Evolutionary conservation across 2,329 filamentous ascomycete species (phyloP), one percentile per base, ranked within the genome.

Genomic region (Fusarium sp.): DNA sequence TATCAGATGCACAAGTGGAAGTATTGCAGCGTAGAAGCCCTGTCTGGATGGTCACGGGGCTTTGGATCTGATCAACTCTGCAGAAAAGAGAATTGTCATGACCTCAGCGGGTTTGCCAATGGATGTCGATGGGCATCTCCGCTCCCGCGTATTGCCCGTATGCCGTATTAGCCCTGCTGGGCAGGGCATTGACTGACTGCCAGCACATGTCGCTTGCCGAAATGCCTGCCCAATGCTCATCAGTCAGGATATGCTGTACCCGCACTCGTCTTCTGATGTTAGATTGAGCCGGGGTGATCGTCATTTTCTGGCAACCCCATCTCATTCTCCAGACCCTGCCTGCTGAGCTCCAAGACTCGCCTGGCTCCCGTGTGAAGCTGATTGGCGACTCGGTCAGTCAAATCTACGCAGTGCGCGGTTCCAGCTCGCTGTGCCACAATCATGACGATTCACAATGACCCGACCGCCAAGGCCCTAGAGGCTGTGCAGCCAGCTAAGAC

Each of bases 361-460:
- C 18, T 61, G 50, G 59, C 41, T 62, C 41, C 60, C 56, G 58
- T 57, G 37, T 39, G 41, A 29, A 60, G 24, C 11, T 69, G 57
- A 74, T 74, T 74, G 72, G 72, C 29, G 45, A 66, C 31, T 35
- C 5, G 56, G 20, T 41, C 48, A 41, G 35, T 71, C 61, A 56
- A 72, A 68, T 70, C 62, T 57, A 74, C 60, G 61, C 24, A n/a
- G 52, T 48, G n/a, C 33, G 48, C 11, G 65, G 60, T 65, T 69
- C 39, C 60, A 74, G 50, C 52, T 54, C 56, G 66, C 76, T 78
- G 76, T 77, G 76, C 74, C 76, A 78, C 76, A 76, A 35, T 67
- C 72, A 73, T 68, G 71, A 68, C 64, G 65, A 66, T 72, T 48
- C 58, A 27, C 69, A 57, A 59, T 68, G 56, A 66, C 58, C 64